Evolutionary conservation across 495 filamentous ascomycete genomes (phyloP), one percentile per base, ranked within the genome.

Genomic region (Neurospora africana): DNA sequence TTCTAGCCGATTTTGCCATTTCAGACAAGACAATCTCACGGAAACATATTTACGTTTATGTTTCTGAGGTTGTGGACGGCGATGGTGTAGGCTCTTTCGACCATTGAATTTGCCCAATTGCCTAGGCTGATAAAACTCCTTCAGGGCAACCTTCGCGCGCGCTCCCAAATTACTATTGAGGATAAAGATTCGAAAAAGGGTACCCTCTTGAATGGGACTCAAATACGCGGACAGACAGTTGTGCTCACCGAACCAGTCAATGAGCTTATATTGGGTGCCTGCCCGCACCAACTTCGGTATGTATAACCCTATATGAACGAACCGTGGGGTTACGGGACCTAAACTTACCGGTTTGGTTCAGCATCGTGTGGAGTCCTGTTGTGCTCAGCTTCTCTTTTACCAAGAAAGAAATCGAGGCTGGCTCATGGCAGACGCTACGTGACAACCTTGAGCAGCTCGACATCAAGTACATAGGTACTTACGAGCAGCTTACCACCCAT

Each of bases 21-120:
- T 92, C 81, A 69, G 84, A 93, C 71, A 90, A 91, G 73, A 89
- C 89, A 7, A 90, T 99, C 68, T 99, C 95, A n/a, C 87, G 95
- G 38, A 91, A 95, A 74, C 95, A 99, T 79, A 83, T 98, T 75
- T 89, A 89, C 37, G 89, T 99, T 70, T 84, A 89, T 36, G 89
- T 98, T 3, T 88, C 85, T 15, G 73, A 81, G 0, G 91, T 95
- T 7, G 80, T 84, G 39, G 81, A 89, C 9, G 91, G 88, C 68
- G 90, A 93, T 80, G 91, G 89, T 70, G 92, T 96, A 87, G 68
- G 86, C 76, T 72, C 23, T 53, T 8, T 33, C 27, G 27, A 6
- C 13, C 5, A 61, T 9, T 27, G 27, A 61, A 61, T 41, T 1
- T 40, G 2, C 39, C 19, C 39, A 53, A 23, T 68, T 6, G 35